Evolutionary conservation across 352 stramenopile species (phyloP).

Genomic region (Globisporangium iwayamae): DNA sequence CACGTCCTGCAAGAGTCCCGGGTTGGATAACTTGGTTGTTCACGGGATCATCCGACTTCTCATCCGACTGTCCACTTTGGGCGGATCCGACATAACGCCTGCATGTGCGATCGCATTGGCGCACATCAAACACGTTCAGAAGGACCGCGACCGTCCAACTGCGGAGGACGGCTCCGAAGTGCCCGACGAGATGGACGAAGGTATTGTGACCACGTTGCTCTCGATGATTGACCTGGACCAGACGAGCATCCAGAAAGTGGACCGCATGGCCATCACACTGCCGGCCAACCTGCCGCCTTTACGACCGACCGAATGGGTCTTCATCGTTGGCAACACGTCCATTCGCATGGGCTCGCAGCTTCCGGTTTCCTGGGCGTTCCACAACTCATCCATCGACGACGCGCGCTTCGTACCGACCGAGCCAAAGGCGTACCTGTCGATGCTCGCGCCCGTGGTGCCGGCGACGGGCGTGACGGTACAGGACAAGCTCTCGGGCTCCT

Average conservation of each 20-base stretch:
- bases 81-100: slow-evolving; percentile 56
- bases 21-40: slow-evolving; percentile 47
- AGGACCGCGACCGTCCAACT: slow-evolving; percentile 34
- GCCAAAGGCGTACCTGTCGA: slow-evolving; percentile 48
- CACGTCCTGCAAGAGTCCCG: slow-evolving; percentile 41
- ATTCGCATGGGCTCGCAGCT: slow-evolving; percentile 42
- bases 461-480: slow-evolving; percentile 49
- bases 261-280: slow-evolving; percentile 54
- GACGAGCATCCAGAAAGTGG: slow-evolving; percentile 59
- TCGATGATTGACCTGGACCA: slow-evolving; percentile 79
- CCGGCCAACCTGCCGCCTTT: slow-evolving; percentile 39
- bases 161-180: slow-evolving; percentile 22
- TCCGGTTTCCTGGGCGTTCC: slow-evolving; percentile 65
- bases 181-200: slow-evolving; percentile 63
- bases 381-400: slow-evolving; percentile 69
- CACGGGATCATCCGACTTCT: slow-evolving; percentile 55
- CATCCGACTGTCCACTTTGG: slow-evolving; percentile 48
- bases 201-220: slow-evolving; percentile 63
- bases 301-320: slow-evolving; percentile 50
- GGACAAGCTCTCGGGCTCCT: slow-evolving; percentile 68
- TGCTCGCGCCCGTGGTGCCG: slow-evolving; percentile 41
- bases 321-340: slow-evolving; percentile 36
- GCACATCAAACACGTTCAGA: slow-evolving; percentile 74
- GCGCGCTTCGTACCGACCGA: slow-evolving; percentile 62
- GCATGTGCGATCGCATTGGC: slow-evolving; percentile 65